Percentiles rank a stretch among this genome's conserved stretches.
Evolutionary conservation across 192 early-diverging fungal species (phyloP).

Genomic region (Podila clonocystis): DNA sequence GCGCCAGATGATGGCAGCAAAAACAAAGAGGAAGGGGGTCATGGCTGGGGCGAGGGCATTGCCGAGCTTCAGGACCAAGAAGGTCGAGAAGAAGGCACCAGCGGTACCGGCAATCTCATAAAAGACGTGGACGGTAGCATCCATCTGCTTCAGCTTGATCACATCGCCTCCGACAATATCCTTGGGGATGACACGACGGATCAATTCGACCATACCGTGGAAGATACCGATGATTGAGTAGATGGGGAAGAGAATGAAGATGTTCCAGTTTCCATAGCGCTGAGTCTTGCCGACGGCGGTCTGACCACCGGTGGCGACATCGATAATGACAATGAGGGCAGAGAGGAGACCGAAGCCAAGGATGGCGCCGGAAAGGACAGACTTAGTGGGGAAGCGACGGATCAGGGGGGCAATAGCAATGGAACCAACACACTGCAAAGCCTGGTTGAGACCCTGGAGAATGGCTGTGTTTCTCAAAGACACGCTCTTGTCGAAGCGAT

Average conservation of each 20-base stretch:
- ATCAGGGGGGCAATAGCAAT: constrained; percentile 63
- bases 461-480: constrained; percentile 7
- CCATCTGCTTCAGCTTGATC: constrained; percentile 68
- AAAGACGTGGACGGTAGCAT: constrained; percentile 64
- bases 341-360: constrained; percentile 54
- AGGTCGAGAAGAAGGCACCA: constrained; percentile 63
- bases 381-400: constrained; percentile 50
- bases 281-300: constrained; percentile 14
- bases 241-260: constrained; percentile 52
- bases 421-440: constrained; percentile 62
- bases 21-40: constrained; percentile 59
- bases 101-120: constrained; percentile 69
- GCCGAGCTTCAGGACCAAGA: constrained; percentile 56
- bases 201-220: constrained; percentile 66
- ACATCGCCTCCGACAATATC: constrained; percentile 71
- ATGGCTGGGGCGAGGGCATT: constrained; percentile 57
- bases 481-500: constrained; percentile 7
- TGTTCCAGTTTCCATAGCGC: constrained; percentile 48
- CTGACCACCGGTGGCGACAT: constrained; percentile 61
- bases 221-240: constrained; percentile 62
- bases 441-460: constrained; percentile 56
- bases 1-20: constrained; percentile 57
- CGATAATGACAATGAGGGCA: constrained; percentile 60
- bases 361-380: constrained; percentile 57
- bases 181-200: constrained; percentile 67